Base-by-base conservation (phyloP, 1,139 yeast species). In the Suhomyces coccinellae region DNA sequence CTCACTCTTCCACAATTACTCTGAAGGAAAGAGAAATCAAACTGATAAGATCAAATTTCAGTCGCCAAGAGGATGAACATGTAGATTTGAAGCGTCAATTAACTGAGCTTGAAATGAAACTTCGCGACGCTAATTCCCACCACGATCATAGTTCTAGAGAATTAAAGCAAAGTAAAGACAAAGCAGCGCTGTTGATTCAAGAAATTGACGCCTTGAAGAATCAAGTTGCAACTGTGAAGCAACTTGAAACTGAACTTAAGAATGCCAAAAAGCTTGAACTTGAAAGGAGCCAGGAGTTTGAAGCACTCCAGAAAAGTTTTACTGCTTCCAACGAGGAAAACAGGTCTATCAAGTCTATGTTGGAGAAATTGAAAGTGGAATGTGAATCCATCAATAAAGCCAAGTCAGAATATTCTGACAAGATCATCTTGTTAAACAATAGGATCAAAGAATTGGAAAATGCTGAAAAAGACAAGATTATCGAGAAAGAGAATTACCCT, bases 401-500 rank as follows among this genome's bases (percentile, higher is more conserved):
- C 2, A 67, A 63, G 43, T 40, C 51, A 1, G 67, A 66, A 26
- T 67, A 66, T 48, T 52, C 67, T 0, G 58, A 57, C 14, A 61
- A 62, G 38, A 63, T 70, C 6, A 44, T 59, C 26, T 53, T 52
- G 2, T 56, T 71, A 39, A 63, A 57, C 26, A 48, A 58, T 14
- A 58, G 63, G 38, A 49, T 70, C 2, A 51, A 64, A 27, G 49
- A 41, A 13, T 41, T 44, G 35, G 46, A 47, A 20, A 31, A 29
- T 32, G 27, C 15, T 4, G 33, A 36, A 11, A 44, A 41, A 38
- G 38, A 43, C 22, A 51, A 44, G 31, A 62, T 52, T 48, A 53
- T 45, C 36, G 64, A 53, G 45, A 76, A 61, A 52, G 73, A 63
- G 57, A 77, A 71, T 57, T 76, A 62, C 52, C 65, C 60, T n/a